Evolutionary conservation across 306 rosid genomes (phyloP).

Genomic region (Carpinus viminea): DNA sequence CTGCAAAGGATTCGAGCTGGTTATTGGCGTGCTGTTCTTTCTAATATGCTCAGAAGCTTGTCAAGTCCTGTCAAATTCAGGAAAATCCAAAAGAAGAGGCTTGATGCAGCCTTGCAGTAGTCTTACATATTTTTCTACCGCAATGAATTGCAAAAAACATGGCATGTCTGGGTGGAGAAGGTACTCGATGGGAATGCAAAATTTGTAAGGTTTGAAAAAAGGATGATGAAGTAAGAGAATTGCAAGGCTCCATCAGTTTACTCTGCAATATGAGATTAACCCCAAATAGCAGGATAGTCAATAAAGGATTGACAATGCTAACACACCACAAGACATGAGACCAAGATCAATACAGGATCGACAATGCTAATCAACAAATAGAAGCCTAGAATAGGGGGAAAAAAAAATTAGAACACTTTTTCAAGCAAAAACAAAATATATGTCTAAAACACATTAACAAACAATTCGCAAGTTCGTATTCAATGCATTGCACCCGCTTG

Average conservation of each 20-base stretch:
- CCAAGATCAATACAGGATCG: background rate
- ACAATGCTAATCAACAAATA: background rate
- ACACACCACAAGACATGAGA: background rate
- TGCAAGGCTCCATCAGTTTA: no score
- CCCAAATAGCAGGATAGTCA: background rate
- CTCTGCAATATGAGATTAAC: no score
- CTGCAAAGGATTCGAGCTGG: background rate
- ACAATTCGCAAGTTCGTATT: no score
- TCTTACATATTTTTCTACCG: background rate
- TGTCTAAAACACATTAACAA: no score
- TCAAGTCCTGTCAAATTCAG: background rate
- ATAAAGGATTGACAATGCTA: background rate
- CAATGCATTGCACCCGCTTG: no score
- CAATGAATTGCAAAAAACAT: background rate
- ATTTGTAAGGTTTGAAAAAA: background rate
- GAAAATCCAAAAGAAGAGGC: background rate
- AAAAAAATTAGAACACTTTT: no score
- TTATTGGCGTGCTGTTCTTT: background rate
- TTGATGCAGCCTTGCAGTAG: background rate
- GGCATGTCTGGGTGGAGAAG: background rate
- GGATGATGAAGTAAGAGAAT: no score
- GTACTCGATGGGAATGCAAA: background rate
- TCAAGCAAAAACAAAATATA: no score
- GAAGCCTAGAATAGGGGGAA: background rate
- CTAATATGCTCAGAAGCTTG: background rate